phyloP scores from a whole-genome alignment of 139 green algal genomes.

The Chlamydomonas incerta region DNA sequence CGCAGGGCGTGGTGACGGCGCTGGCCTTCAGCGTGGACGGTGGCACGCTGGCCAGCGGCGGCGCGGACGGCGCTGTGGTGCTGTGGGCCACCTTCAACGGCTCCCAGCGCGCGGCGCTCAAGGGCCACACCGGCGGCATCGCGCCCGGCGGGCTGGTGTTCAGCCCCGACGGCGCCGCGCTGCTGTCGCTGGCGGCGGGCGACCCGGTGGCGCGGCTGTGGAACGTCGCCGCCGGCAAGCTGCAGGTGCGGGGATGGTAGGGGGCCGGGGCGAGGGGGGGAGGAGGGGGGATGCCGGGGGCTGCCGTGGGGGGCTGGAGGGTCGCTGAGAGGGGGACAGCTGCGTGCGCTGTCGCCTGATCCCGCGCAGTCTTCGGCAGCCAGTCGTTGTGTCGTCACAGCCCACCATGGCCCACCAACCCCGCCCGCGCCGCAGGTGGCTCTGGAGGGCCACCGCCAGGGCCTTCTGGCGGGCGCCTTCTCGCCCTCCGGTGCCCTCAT shows the following conservation, averaged over 20 bases:
- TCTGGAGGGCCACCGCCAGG: conserved; percentile 20
- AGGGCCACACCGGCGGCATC: conserved; percentile 1
- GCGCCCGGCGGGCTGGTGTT: conserved; percentile 2
- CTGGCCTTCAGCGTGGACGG: conserved; percentile 21
- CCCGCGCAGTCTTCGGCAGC: too few species aligned
- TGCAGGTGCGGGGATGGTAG: conserved; percentile 35
- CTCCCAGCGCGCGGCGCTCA: background rate
- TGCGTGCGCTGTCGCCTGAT: too few species aligned
- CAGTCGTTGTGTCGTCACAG: too few species aligned
- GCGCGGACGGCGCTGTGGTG: conserved; percentile 3
- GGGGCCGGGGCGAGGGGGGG: too few species aligned
- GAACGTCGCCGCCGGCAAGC: background rate
- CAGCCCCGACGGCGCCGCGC: background rate
- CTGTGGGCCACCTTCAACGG: conserved; percentile 14
- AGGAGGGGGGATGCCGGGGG: too few species aligned
- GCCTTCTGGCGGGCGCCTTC: conserved; percentile 2
- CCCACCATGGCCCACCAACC: too few species aligned
- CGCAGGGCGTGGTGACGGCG: background rate
- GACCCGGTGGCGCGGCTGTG: conserved; percentile 31
- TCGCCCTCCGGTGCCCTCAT: background rate
- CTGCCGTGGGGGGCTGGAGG: too few species aligned
- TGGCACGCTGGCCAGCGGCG: background rate
- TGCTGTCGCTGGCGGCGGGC: conserved; percentile 3
- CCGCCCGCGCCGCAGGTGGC: background rate
- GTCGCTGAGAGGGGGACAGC: too few species aligned